Conservation (phyloP, 495 filamentous ascomycete genomes). For the Ramalina intermedia region DNA sequence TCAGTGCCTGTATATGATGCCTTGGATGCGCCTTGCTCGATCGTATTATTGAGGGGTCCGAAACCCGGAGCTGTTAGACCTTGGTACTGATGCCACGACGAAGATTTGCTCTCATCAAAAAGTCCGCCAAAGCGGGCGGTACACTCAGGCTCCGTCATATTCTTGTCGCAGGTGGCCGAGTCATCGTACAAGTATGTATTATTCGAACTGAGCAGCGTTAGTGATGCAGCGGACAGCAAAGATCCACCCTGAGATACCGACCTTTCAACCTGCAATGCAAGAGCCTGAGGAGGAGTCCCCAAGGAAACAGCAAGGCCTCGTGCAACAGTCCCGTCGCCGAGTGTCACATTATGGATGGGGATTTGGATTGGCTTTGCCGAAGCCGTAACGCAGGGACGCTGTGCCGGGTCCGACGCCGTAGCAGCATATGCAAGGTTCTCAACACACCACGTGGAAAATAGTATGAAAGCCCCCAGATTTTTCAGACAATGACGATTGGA, state of each 20-base stretch:
- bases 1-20: neutral
- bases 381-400: no score
- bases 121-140: conserved; percentile 4
- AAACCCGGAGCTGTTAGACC: neutral
- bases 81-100: conserved; percentile 1
- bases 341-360: conserved; percentile 4
- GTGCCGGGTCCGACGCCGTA: no score
- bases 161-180: neutral
- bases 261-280: conserved; percentile 3
- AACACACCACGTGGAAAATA: no score
- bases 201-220: neutral
- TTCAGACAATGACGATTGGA: no score
- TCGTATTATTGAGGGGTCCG: neutral
- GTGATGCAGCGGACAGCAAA: neutral
- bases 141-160: neutral
- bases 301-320: conserved; percentile 3
- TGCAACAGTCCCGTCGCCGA: conserved; percentile 1
- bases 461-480: no score
- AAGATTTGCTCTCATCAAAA: conserved; percentile 7
- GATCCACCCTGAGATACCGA: neutral
- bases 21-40: neutral
- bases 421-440: no score
- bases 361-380: neutral
- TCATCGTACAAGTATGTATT: conserved; percentile 6
- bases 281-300: conserved; percentile 5